phyloP scores from a whole-genome alignment of 805 yeast species.

The Torulaspora delbrueckii region DNA sequence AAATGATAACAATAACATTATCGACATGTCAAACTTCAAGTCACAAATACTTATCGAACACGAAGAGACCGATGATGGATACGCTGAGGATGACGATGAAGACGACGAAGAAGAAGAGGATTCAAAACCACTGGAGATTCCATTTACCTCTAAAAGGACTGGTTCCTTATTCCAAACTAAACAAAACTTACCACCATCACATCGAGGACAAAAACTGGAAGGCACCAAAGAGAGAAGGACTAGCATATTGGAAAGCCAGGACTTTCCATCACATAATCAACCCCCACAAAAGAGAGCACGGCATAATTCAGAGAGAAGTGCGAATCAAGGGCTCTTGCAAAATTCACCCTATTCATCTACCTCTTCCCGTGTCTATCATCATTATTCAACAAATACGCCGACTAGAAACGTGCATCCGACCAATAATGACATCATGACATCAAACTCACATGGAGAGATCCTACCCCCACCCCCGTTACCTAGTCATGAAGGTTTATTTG shows the following conservation, averaged over 20 bases:
- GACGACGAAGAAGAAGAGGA: conserved; percentile 18
- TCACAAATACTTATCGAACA: conserved; percentile 13
- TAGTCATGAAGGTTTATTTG: conserved; percentile 5
- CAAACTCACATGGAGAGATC: conserved; percentile 1
- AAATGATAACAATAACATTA: conserved; percentile 12
- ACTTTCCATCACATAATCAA: conserved; percentile 1
- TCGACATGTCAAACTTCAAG: conserved; percentile 12
- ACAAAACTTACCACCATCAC: conserved; percentile 15
- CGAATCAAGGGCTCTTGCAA: neutral
- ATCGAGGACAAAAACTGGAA: neutral
- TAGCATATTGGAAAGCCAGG: conserved; percentile 4
- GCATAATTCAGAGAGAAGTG: neutral
- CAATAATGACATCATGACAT: conserved; percentile 1
- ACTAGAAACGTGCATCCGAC: neutral
- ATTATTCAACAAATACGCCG: conserved; percentile 4
- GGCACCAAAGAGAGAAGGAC: conserved; percentile 2
- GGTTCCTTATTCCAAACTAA: conserved; percentile 22
- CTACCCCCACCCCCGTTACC: conserved; percentile 10
- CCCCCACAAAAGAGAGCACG: conserved; percentile 1
- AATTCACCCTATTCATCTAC: conserved; percentile 2
- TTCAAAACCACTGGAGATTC: conserved; percentile 28
- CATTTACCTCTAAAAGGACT: conserved; percentile 19
- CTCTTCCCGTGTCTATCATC: neutral
- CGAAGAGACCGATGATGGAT: conserved; percentile 28
- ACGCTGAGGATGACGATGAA: conserved; percentile 17